These are phyloP conservation scores for Cladorrhinum samala DNA, from an alignment of 495 filamentous ascomycete species.

Conservation along the genomic window DNA sequence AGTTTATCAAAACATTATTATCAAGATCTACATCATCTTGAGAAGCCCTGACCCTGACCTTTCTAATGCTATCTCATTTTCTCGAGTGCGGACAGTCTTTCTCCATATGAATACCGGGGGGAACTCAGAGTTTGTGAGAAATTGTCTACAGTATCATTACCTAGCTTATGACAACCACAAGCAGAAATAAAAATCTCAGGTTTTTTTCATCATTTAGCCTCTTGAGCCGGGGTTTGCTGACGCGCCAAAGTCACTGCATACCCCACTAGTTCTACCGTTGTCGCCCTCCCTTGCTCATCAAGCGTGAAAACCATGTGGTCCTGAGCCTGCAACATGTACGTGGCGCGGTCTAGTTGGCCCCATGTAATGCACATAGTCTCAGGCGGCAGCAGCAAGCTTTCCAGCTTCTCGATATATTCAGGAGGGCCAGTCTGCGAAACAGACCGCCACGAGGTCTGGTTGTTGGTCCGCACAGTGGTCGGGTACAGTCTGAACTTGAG, in stretches of 20 bases:
- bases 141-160: too few relatives aligned
- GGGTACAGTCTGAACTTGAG: slow-evolving; percentile 23
- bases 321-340: slow-evolving; percentile 15
- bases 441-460: slow-evolving; percentile 25
- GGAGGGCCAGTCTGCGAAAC: slow-evolving; percentile 20
- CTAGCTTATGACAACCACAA: too few relatives aligned
- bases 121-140: too few relatives aligned
- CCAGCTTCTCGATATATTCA: slow-evolving; percentile 19
- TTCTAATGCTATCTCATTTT: too few relatives aligned
- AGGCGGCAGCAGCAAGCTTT: slow-evolving; percentile 19
- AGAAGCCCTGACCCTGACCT: too few relatives aligned
- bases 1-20: too few relatives aligned
- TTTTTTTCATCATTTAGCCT: too few relatives aligned
- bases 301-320: slow-evolving; percentile 16
- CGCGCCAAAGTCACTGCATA: slow-evolving; percentile 8
- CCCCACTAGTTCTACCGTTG: slow-evolving; percentile 8
- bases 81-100: too few relatives aligned
- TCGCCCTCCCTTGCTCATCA: slow-evolving; percentile 5
- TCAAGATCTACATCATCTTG: too few relatives aligned
- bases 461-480: slow-evolving; percentile 18
- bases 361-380: slow-evolving; percentile 28
- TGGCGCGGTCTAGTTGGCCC: slow-evolving; percentile 28
- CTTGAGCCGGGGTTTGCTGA: too few relatives aligned
- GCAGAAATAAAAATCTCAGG: too few relatives aligned
- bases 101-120: too few relatives aligned